phyloP scores from a whole-genome alignment of 305 asterid species.

The Solanum hybrid region DNA sequence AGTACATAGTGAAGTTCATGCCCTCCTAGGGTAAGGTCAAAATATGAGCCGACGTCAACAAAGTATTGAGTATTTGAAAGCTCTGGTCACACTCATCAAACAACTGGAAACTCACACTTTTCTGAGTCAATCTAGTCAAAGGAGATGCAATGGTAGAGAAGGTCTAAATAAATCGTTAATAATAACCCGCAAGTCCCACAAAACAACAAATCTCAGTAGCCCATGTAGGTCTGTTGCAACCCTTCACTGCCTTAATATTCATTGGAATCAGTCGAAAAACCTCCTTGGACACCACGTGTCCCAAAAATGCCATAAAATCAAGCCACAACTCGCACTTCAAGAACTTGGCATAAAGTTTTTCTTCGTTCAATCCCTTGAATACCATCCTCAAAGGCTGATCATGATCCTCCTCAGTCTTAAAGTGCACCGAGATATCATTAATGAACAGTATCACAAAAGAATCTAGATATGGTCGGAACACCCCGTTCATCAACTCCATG shows the following conservation, averaged over 20 bases:
- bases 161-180: no score
- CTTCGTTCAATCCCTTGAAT: background rate
- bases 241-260: background rate
- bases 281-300: background rate
- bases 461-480: background rate
- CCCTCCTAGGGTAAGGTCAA: no score
- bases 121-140: background rate
- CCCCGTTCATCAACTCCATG: background rate
- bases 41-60: no score
- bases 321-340: background rate
- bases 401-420: background rate
- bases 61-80: no score
- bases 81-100: no score
- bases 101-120: no score
- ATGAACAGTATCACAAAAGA: background rate
- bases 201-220: background rate
- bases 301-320: background rate
- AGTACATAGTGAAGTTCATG: no score
- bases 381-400: background rate
- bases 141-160: no score
- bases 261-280: no score
- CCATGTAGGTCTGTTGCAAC: background rate
- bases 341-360: background rate
- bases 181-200: background rate
- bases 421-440: background rate